Evolutionary conservation across 2,329 filamentous ascomycete species (phyloP), one percentile per base, ranked within the genome.

Genomic region (Dactylellina leptospora): DNA sequence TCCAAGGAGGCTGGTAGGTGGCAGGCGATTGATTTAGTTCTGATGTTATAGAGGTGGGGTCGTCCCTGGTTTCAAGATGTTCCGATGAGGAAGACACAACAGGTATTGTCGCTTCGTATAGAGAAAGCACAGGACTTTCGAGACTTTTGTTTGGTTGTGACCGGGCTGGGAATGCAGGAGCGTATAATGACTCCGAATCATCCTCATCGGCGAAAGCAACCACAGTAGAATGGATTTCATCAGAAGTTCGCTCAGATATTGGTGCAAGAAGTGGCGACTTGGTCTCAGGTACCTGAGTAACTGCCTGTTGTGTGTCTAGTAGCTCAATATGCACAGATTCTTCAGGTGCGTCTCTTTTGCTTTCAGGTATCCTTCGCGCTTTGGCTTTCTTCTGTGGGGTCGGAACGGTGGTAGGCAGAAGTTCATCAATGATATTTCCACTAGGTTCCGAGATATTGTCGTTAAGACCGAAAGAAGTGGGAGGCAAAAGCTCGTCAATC

Each of bases 361-460:
- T 16, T 1, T 20, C n/a, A 23, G 3, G 3, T 22, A 18, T 18
- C 3, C 22, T 44, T 20, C 23, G 4, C 1, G 25, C 20, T 25
- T n/a, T 40, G 13, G 28, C 11, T 27, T 45, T 38, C 33, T 16
- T 23, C 5, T 10, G 22, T 16, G 36, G 2, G 1, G 25, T n/a
- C 3, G 63, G 2, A 8, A 11, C 20, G 2, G 42, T 16, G 2
- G 16, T 47, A 6, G 64, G 64, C 22, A 70, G 27, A n/a, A 70
- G 30, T 22, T 70, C 55, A 27, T 70, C 64, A 25, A 70, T 70
- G 16, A 70, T 22, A 36, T 44, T 48, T 18, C 48, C 20, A 23
- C 38, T 30, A 9, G 50, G 61, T 16, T 11, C 22, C 6, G 16
- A 2, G 18, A 18, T n/a, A 9, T 23, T 45, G n/a, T 22, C 9